Evolutionary conservation across 805 yeast species (phyloP).

Genomic region (Wickerhamiella dianesei): DNA sequence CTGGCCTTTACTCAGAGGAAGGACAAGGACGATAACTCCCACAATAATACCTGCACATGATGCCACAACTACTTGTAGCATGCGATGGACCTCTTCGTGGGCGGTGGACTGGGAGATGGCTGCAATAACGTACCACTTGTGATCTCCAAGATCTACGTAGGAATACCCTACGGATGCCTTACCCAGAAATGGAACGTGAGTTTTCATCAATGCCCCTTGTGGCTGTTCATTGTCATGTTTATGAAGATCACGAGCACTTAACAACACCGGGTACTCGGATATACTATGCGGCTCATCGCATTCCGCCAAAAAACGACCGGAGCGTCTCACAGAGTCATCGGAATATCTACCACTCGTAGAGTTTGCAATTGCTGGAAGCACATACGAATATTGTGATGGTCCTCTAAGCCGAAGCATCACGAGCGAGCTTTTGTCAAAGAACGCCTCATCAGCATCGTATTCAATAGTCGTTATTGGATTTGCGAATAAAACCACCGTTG

Average conservation of each 20-base stretch:
- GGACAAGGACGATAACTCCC: slow-evolving; percentile 9
- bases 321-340: background rate
- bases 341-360: background rate
- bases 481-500: slow-evolving; percentile 9
- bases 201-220: slow-evolving; percentile 11
- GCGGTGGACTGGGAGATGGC: slow-evolving; percentile 8
- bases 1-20: slow-evolving; percentile 13
- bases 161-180: slow-evolving; percentile 19
- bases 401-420: background rate
- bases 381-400: background rate
- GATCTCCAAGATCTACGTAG: slow-evolving; percentile 4
- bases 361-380: background rate
- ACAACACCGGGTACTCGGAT: background rate
- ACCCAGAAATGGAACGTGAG: slow-evolving; percentile 6
- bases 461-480: background rate
- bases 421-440: background rate
- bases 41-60: slow-evolving; percentile 12
- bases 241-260: background rate
- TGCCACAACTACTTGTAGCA: slow-evolving; percentile 12
- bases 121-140: slow-evolving; percentile 12
- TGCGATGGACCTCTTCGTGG: slow-evolving; percentile 5
- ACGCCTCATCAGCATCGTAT: background rate
- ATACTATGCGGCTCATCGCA: background rate
- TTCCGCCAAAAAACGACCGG: background rate
- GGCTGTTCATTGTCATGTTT: slow-evolving; percentile 1